Evolutionary conservation across 768 basidiomycete genomes (phyloP).

Genomic region (Collybia sp.): DNA sequence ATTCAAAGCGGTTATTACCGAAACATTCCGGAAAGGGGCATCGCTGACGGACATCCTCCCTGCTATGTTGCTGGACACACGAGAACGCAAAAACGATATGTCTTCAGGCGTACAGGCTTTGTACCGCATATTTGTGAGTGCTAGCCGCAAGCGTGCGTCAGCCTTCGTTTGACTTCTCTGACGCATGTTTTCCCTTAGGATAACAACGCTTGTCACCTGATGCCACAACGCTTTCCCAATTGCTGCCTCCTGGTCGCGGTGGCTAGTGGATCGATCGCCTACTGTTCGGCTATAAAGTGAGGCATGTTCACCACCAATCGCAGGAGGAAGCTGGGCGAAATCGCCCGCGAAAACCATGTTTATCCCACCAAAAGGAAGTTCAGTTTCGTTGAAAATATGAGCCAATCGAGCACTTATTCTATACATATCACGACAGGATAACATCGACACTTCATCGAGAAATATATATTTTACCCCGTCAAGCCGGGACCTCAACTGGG

Average conservation of each 20-base stretch:
- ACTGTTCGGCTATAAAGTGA: slow-evolving; percentile 15
- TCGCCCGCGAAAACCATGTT: slow-evolving; percentile 40
- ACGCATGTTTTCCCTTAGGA: slow-evolving; percentile 30
- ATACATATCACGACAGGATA: slow-evolving; percentile 22
- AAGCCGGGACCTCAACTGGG: slow-evolving; percentile 11
- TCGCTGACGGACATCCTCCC: slow-evolving; percentile 8
- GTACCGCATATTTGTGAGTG: slow-evolving; percentile 25
- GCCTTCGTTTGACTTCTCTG: slow-evolving; percentile 15
- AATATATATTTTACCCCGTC: slow-evolving; percentile 31
- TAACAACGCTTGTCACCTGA: slow-evolving; percentile 25
- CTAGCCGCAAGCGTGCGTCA: slow-evolving; percentile 21
- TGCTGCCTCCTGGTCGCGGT: slow-evolving; percentile 12
- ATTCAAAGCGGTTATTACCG: slow-evolving; percentile 28
- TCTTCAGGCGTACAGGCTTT: slow-evolving; percentile 25
- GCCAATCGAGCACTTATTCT: slow-evolving; percentile 18
- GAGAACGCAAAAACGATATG: slow-evolving; percentile 20
- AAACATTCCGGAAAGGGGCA: slow-evolving; percentile 18
- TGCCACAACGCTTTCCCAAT: slow-evolving; percentile 26
- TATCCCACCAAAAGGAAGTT: slow-evolving; percentile 26
- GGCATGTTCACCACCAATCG: slow-evolving; percentile 8
- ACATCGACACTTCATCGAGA: slow-evolving; percentile 39
- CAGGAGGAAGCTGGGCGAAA: slow-evolving; percentile 39
- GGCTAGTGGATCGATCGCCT: neutral
- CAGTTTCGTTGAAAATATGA: slow-evolving; percentile 8
- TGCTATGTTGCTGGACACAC: slow-evolving; percentile 8